Percentiles rank a stretch among this genome's conserved stretches.
These are phyloP conservation scores for Serendipita vermifera DNA, from an alignment of 768 basidiomycete species.

Conservation along the genomic window DNA sequence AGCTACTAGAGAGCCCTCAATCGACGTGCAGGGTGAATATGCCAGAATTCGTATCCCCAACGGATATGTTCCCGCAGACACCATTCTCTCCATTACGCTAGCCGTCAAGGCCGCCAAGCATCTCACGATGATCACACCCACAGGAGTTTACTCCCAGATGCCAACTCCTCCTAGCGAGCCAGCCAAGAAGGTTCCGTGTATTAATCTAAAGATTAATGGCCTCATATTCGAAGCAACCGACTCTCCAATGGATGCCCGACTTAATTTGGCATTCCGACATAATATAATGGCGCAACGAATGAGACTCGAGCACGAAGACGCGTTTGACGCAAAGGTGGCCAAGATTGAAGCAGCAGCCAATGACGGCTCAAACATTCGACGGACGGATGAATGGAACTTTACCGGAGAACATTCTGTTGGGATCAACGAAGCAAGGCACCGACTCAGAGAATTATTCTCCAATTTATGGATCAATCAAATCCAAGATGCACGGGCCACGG, in stretches of 20 bases:
- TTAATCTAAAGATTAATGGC: constrained; percentile 44
- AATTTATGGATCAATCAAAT: constrained; percentile 29
- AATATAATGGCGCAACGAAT: constrained; percentile 59
- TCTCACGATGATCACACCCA: constrained; percentile 41
- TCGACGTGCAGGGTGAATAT: constrained; percentile 48
- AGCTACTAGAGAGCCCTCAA: constrained; percentile 23
- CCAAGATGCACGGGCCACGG: constrained; percentile 20
- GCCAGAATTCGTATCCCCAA: constrained; percentile 67
- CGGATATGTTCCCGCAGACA: constrained; percentile 59
- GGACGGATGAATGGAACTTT: constrained; percentile 48
- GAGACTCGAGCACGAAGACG: constrained; percentile 62
- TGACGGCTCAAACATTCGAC: background rate
- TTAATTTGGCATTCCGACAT: constrained; percentile 61
- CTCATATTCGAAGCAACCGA: constrained; percentile 71
- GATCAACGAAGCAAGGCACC: constrained; percentile 54
- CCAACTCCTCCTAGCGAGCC: constrained; percentile 55
- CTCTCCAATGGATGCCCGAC: constrained; percentile 64
- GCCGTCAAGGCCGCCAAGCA: constrained; percentile 65
- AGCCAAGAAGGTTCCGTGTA: constrained; percentile 55
- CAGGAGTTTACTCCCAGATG: constrained; percentile 40
- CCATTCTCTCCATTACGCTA: constrained; percentile 57
- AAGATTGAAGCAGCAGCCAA: constrained; percentile 39
- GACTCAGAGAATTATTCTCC: constrained; percentile 27
- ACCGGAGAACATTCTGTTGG: constrained; percentile 50
- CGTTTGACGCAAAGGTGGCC: constrained; percentile 67